Base-by-base conservation (phyloP, 257 asterid genomes). In the Verbascum thapsus region DNA sequence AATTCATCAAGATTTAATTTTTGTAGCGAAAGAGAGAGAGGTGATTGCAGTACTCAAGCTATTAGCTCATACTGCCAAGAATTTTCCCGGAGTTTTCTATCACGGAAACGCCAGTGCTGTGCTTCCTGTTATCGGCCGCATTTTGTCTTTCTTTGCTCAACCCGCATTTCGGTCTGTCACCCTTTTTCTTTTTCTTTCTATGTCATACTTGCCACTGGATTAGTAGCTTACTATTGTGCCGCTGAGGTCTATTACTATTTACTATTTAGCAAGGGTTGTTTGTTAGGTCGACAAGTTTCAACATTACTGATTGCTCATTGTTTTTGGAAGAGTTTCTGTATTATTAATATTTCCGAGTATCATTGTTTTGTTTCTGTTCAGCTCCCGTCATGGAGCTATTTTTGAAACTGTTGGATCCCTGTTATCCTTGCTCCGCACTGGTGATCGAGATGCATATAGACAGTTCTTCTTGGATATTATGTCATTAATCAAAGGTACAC, bases 361-460 rank as follows among this genome's bases (percentile, higher is more conserved):
- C n/a, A 1, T 38, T 53, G 0, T 62, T 57, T 19, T 63, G 57
- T 34, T 68, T 59, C 11, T 37, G 35, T 79, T 47, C 79, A 92
- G 99, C 39, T 65, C 82, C 37, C 83, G 85, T 23, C 89, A 81
- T 47, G 94, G 86, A 42, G 82, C 67, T 67, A 70, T 89, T 68
- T 68, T 87, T 38, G 96, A 87, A 77, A 81, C 89, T 55, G 66
- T 92, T 55, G 91, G 90, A 43, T 75, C 94, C 58, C 83, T 89
- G 59, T 73, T 92, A 49, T 82, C 95, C 13, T 72, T 88, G 78
- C 88, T 92, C 56, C 96, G 96, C 35, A 67, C 84, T 6, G 91
- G 94, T 64, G 99, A 92, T 72, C 85, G 89, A 66, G 96, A 82
- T 77, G 87, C 88, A 4, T 92, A 81, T 74, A 82, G 99, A 16